A percentile compares a stretch with the other conserved stretches of the same genome.
These are phyloP conservation scores for Neurospora cerealis DNA, from an alignment of 495 filamentous ascomycete species.

Conservation along the genomic window DNA sequence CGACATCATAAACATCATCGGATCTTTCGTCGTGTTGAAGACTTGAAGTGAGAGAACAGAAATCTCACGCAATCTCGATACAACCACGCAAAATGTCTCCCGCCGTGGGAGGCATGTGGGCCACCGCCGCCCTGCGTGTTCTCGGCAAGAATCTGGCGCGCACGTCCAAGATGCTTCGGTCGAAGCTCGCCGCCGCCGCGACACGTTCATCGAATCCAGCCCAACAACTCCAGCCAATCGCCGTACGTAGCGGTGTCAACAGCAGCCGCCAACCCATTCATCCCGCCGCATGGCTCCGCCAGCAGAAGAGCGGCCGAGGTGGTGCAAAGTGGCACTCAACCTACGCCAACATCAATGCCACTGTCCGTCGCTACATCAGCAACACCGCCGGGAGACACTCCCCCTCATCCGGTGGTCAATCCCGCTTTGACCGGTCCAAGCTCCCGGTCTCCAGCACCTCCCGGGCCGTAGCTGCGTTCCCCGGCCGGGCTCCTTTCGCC, in stretches of 20 bases:
- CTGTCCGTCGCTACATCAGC: slow-evolving; percentile 51
- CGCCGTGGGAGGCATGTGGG: slow-evolving; percentile 52
- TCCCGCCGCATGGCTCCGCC: slow-evolving; percentile 59
- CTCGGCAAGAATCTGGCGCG: slow-evolving; percentile 58
- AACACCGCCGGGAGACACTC: slow-evolving; percentile 33
- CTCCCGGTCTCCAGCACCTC: slow-evolving; percentile 57
- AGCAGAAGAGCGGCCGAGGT: slow-evolving; percentile 46
- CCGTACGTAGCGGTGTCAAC: slow-evolving; percentile 35
- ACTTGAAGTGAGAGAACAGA: background rate
- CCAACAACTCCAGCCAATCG: slow-evolving; percentile 36
- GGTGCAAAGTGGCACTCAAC: slow-evolving; percentile 58
- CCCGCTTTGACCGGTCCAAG: slow-evolving; percentile 52
- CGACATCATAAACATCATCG: background rate
- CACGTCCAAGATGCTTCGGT: slow-evolving; percentile 50
- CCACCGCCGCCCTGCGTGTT: slow-evolving; percentile 58
- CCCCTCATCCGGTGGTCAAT: slow-evolving; percentile 4
- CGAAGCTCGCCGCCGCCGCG: slow-evolving; percentile 45
- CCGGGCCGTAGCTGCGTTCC: slow-evolving; percentile 53
- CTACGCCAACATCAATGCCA: slow-evolving; percentile 41
- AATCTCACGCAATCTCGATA: background rate
- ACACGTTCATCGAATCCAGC: slow-evolving; percentile 35
- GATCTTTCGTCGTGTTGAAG: background rate
- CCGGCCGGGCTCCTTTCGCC: slow-evolving; percentile 76
- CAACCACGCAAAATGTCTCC: slow-evolving; percentile 48
- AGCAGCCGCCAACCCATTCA: slow-evolving; percentile 57